These are phyloP conservation scores for Alternaria panax DNA, from an alignment of 2,329 filamentous ascomycete genomes.

Conservation along the genomic window DNA sequence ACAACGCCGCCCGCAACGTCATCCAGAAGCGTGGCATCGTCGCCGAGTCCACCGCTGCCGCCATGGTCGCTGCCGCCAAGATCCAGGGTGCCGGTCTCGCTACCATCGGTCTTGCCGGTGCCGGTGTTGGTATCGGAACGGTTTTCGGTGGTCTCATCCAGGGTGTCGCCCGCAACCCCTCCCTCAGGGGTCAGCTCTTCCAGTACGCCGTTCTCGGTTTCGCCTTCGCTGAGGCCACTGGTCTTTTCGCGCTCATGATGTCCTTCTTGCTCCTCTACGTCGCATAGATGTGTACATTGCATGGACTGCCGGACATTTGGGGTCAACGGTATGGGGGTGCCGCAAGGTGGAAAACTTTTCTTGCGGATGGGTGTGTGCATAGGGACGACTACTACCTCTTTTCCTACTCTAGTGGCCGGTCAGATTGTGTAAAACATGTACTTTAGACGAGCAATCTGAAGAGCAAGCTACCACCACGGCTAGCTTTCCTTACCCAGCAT, in stretches of 20 bases:
- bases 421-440: slow-evolving; percentile 55
- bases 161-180: slow-evolving; percentile 92
- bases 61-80: slow-evolving; percentile 54
- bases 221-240: slow-evolving; percentile 92
- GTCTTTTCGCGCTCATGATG: slow-evolving; percentile 65
- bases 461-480: slow-evolving; percentile 51
- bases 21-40: slow-evolving; percentile 53
- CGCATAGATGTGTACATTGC: slow-evolving; percentile 49
- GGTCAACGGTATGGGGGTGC: slow-evolving; percentile 45
- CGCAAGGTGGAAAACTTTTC: slow-evolving; percentile 46
- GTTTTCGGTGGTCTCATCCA: slow-evolving; percentile 90
- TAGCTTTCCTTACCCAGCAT: slow-evolving; percentile 38
- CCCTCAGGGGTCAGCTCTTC: slow-evolving; percentile 94
- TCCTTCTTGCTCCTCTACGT: slow-evolving; percentile 54
- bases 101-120: slow-evolving; percentile 90
- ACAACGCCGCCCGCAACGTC: slow-evolving; percentile 50
- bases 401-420: slow-evolving; percentile 51
- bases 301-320: slow-evolving; percentile 43
- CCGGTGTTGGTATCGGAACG: slow-evolving; percentile 94
- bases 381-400: slow-evolving; percentile 49
- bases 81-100: slow-evolving; percentile 61
- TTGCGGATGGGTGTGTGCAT: slow-evolving; percentile 52
- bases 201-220: slow-evolving; percentile 95
- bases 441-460: slow-evolving; percentile 54
- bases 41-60: slow-evolving; percentile 52